A percentile compares a stretch with the other conserved stretches of the same genome.
phyloP scores from a whole-genome alignment of 148 eudicot genomes.

The Cornus controversa region DNA sequence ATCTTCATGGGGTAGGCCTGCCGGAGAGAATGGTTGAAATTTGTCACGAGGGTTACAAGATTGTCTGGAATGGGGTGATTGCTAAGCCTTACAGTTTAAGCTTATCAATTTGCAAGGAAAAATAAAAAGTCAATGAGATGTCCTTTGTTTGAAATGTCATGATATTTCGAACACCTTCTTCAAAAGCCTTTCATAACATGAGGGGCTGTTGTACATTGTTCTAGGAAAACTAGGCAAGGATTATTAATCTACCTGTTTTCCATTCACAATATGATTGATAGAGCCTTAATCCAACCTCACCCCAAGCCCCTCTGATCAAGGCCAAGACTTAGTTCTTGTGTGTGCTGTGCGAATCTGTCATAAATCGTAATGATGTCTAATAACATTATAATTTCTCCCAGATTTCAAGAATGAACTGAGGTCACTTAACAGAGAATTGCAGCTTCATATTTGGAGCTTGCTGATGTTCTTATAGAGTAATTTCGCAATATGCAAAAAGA shows the following conservation, averaged over 20 bases:
- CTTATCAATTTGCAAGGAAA: too few relatives aligned
- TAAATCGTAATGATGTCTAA: background rate
- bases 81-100: too few relatives aligned
- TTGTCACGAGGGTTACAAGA: background rate
- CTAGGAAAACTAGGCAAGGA: background rate
- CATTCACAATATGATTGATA: background rate
- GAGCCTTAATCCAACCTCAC: background rate
- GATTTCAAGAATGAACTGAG: conserved; percentile 88
- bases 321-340: background rate
- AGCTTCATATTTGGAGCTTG: conserved; percentile 87
- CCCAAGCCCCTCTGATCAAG: background rate
- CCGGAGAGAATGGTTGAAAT: background rate
- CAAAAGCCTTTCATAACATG: too few relatives aligned
- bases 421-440: conserved; percentile 84
- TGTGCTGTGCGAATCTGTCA: background rate
- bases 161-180: background rate
- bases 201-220: too few relatives aligned
- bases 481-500: conserved; percentile 94
- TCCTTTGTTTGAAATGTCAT: background rate
- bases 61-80: background rate
- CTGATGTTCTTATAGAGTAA: conserved; percentile 86
- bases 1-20: background rate
- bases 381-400: conserved; percentile 12
- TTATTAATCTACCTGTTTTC: background rate
- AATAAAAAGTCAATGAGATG: background rate